These are phyloP conservation scores for Lachancea kluyveri DNA, from an alignment of 805 yeast species.

Conservation along the genomic window DNA sequence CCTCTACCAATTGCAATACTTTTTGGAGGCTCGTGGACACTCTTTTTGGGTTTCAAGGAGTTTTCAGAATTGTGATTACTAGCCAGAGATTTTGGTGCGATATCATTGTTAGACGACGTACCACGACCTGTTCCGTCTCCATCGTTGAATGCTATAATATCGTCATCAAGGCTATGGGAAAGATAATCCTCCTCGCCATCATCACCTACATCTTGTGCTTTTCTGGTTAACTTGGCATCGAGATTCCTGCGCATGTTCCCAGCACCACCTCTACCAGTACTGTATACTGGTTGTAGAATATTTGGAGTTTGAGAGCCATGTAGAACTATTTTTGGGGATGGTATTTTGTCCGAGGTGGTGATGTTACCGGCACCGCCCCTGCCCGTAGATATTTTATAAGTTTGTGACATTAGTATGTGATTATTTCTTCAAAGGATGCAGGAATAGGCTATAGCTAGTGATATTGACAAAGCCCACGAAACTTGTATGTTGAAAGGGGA, in stretches of 20 bases:
- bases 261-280: slow-evolving; percentile 76
- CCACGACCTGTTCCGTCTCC: too few species aligned
- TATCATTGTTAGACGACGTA: too few species aligned
- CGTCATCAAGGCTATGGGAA: too few species aligned
- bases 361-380: slow-evolving; percentile 79
- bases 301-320: slow-evolving; percentile 60
- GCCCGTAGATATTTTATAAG: slow-evolving; percentile 46
- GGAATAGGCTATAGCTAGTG: too few species aligned
- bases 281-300: slow-evolving; percentile 46
- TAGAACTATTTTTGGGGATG: slow-evolving; percentile 50
- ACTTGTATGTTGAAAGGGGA: too few species aligned
- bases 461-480: too few species aligned
- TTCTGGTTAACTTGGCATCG: slow-evolving; percentile 52
- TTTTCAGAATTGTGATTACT: too few species aligned
- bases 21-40: slow-evolving; percentile 15
- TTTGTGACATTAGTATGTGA: slow-evolving; percentile 1
- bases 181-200: slow-evolving; percentile 23
- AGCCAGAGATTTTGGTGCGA: too few species aligned
- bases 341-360: slow-evolving; percentile 36
- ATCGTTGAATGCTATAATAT: too few species aligned
- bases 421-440: too few species aligned
- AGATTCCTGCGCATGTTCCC: slow-evolving; percentile 67
- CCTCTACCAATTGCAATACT: slow-evolving; percentile 29
- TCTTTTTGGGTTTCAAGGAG: slow-evolving; percentile 7
- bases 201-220: slow-evolving; percentile 60